Base-by-base conservation (phyloP, 2,329 filamentous ascomycete genomes). In the Fusarium avenaceum region DNA sequence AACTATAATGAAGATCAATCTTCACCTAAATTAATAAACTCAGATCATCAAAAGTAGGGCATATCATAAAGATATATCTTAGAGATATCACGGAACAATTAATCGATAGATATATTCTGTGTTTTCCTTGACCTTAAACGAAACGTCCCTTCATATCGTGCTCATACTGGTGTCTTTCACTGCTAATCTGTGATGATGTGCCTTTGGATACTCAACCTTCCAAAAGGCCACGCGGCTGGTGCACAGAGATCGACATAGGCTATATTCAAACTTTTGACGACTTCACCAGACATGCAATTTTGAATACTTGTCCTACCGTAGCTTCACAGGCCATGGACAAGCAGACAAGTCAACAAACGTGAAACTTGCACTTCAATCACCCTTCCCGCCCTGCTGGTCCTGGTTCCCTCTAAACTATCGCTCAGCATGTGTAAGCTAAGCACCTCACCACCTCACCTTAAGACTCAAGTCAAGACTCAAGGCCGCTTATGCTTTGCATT, bases 151-250 rank as follows among this genome's bases (percentile, higher is more conserved):
- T 8, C 6, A 19, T 53, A 45, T 60, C 20, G 15, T 40, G 26
- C 33, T 28, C 28, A 28, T 28, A 9, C 28, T 42, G 24, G 13
- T 40, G 33, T 32, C 17, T 26, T 56, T 30, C 24, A 19, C 28
- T 32, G 24, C n/a, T 24, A 22, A 38, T 20, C 13, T 30, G 20
- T 24, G 26, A 32, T 38, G 40, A 22, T 61, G 22, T 42, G 11
- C 26, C 6, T 14, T 28, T 11, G 10, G 24, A 19, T 55, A 32
- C 40, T 24, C 32, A 30, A 39, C 30, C 14, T 30, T 40, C 33
- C 33, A 49, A 26, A 24, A 22, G 50, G 59, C 60, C 54, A 53
- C 59, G 35, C 55, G 65, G 60, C 50, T 64, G 54, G 47, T 30
- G 38, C 47, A 53, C 39, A 38, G 17, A 52, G 50, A 61, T 51